phyloP scores from a whole-genome alignment of 2,329 filamentous ascomycete species.

The Penicillium crustosum region DNA sequence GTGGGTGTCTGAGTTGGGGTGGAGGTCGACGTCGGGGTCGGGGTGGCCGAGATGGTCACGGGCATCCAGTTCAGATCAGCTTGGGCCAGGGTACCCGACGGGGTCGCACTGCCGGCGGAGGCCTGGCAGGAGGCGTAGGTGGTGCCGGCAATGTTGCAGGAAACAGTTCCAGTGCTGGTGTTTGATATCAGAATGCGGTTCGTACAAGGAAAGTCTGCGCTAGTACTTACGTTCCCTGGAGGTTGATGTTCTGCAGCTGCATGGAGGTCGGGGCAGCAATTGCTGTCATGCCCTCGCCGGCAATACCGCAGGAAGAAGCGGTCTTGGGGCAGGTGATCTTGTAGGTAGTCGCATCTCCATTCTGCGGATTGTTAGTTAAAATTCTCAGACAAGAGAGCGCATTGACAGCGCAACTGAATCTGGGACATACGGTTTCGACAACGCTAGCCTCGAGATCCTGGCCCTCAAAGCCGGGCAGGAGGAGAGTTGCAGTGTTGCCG shows the following conservation, averaged over 20 bases:
- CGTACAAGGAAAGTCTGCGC: not conserved
- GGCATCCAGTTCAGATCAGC: conserved; percentile 27
- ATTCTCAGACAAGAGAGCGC: not conserved
- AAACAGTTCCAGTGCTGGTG: conserved; percentile 19
- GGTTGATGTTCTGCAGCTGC: conserved; percentile 19
- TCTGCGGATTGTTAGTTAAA: conserved; percentile 12
- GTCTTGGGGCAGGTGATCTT: conserved; percentile 23
- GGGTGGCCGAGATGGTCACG: conserved; percentile 26
- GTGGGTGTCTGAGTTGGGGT: conserved; percentile 18
- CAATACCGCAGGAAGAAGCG: conserved; percentile 19
- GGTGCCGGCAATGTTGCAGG: conserved; percentile 28
- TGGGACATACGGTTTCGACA: conserved; percentile 17
- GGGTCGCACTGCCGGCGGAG: conserved; percentile 18
- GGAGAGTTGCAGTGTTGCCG: conserved; percentile 21
- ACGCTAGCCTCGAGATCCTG: conserved; percentile 22
- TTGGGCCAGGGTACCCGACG: conserved; percentile 17
- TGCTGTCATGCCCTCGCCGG: conserved; percentile 23
- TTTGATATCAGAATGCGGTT: not conserved
- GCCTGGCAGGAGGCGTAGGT: conserved; percentile 29
- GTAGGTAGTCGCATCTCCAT: conserved; percentile 27
- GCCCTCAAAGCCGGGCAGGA: conserved; percentile 26
- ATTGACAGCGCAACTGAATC: not conserved
- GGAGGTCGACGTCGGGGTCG: conserved; percentile 20
- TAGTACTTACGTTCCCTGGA: conserved; percentile 21
- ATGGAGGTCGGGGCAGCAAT: conserved; percentile 23